phyloP scores from a whole-genome alignment of 805 yeast species.

The Starmerella gropengiesseri region DNA sequence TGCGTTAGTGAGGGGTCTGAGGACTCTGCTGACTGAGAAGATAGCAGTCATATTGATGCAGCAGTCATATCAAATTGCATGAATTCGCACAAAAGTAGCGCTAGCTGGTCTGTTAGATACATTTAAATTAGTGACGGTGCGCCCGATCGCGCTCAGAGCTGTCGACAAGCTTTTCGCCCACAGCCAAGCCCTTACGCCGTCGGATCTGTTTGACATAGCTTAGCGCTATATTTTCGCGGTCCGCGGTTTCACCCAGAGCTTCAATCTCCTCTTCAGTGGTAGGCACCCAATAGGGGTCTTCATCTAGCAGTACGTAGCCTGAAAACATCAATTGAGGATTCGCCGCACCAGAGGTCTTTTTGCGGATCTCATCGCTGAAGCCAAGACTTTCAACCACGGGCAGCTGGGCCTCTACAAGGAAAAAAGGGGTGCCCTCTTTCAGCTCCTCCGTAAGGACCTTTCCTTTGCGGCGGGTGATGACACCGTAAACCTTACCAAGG shows the following conservation, averaged over 20 bases:
- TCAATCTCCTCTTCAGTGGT: conserved; percentile 93
- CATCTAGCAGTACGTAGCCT: conserved; percentile 76
- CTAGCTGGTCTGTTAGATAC: no score
- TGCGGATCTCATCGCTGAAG: conserved; percentile 86
- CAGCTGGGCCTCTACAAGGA: conserved; percentile 68
- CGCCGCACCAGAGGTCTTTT: conserved; percentile 92
- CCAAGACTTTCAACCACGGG: conserved; percentile 98
- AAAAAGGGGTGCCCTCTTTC: conserved; percentile 97
- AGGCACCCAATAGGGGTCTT: conserved; percentile 99
- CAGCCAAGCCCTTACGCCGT: conserved; percentile 75
- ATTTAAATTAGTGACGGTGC: conserved; percentile 16
- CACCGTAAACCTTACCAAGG: conserved; percentile 89
- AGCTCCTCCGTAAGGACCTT: conserved; percentile 78
- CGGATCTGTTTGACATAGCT: conserved; percentile 74
- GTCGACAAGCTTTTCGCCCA: conserved; percentile 80
- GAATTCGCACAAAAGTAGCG: no score
- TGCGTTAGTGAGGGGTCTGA: neutral
- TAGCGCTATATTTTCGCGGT: conserved; percentile 82
- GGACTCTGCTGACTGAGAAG: no score
- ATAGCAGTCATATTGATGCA: no score
- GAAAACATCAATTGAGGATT: conserved; percentile 87
- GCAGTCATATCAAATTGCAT: no score
- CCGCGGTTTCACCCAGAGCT: conserved; percentile 85
- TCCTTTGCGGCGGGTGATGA: conserved; percentile 82
- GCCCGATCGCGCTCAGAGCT: conserved; percentile 76